Evolutionary conservation across 306 rosid species (phyloP).

Genomic region (Cicer bijugum): DNA sequence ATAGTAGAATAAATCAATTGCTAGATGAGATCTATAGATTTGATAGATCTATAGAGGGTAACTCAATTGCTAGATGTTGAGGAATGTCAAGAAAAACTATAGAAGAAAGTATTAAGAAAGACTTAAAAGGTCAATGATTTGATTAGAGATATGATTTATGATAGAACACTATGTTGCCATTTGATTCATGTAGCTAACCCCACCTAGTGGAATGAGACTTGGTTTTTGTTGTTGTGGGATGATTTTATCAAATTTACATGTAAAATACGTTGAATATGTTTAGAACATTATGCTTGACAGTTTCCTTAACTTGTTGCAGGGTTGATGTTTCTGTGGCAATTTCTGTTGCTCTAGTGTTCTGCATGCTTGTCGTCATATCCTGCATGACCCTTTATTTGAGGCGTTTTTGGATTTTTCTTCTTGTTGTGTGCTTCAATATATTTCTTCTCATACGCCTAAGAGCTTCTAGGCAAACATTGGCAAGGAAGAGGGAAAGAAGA

Average conservation of each 20-base stretch:
- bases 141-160: background rate
- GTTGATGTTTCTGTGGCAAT: conserved; percentile 56
- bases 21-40: background rate
- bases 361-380: conserved; percentile 44
- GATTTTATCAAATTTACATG: background rate
- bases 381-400: conserved; percentile 46
- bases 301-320: conserved; percentile 48
- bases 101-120: background rate
- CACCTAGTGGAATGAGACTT: background rate
- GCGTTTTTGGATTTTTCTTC: conserved; percentile 48
- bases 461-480: conserved; percentile 49
- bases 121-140: background rate
- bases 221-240: background rate
- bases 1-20: background rate
- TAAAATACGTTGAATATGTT: background rate
- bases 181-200: background rate
- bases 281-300: conserved; percentile 32
- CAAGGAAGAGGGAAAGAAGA: conserved; percentile 55
- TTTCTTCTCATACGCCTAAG: conserved; percentile 46
- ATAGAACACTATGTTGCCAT: background rate
- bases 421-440: conserved; percentile 45
- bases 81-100: background rate
- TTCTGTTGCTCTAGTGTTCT: conserved; percentile 42
- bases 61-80: background rate
- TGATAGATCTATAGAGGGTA: background rate